phyloP scores from a whole-genome alignment of 257 asterid genomes.

The Ballota nigra region DNA sequence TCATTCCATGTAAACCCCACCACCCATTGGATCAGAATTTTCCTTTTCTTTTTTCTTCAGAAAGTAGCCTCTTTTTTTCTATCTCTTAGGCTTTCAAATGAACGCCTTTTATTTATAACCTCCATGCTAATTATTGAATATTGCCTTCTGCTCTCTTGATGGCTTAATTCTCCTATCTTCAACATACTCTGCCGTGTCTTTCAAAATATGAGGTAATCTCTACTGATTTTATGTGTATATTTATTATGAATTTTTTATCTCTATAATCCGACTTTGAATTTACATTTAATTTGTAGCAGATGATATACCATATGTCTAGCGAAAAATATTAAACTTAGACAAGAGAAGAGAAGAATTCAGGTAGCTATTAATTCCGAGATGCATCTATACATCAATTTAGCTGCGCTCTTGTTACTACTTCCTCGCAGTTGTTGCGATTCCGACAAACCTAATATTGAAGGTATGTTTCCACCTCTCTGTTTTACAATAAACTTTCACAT shows the following conservation, averaged over 20 bases:
- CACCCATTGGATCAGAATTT: slow-evolving; percentile 17
- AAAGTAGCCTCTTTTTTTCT: slow-evolving; percentile 22
- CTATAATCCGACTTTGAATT: neutral
- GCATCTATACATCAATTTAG: slow-evolving; percentile 26
- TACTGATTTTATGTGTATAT: neutral
- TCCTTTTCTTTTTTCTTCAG: slow-evolving; percentile 15
- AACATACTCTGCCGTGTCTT: slow-evolving; percentile 7
- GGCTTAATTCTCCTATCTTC: slow-evolving; percentile 5
- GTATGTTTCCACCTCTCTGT: slow-evolving; percentile 24
- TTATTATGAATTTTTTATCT: neutral
- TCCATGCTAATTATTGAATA: slow-evolving; percentile 26
- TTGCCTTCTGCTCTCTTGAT: slow-evolving; percentile 17
- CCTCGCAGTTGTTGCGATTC: slow-evolving; percentile 38
- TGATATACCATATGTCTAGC: too few species aligned
- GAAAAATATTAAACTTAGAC: too few species aligned
- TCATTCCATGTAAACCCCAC: slow-evolving; percentile 48
- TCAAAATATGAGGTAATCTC: neutral
- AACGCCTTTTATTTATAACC: slow-evolving; percentile 45
- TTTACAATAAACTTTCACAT: too few species aligned
- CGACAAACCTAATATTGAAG: slow-evolving; percentile 62
- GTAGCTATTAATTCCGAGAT: neutral
- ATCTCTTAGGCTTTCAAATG: slow-evolving; percentile 11
- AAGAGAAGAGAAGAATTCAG: neutral
- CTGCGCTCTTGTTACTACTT: slow-evolving; percentile 39
- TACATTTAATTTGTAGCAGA: too few species aligned